Evolutionary conservation across 768 basidiomycete genomes (phyloP).

Genomic region (Pisolithus sp.): DNA sequence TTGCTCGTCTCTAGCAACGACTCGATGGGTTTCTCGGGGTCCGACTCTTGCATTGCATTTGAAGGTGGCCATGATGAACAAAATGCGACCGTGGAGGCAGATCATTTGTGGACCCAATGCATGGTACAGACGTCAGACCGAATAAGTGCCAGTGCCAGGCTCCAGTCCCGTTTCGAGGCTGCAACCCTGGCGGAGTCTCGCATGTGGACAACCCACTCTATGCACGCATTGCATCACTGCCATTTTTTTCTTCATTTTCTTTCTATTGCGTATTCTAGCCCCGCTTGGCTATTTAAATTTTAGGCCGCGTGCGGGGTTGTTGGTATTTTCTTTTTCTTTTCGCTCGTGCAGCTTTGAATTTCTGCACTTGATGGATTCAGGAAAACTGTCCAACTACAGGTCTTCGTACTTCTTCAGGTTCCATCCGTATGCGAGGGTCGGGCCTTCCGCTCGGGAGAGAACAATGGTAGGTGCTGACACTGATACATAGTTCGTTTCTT

Average conservation of each 20-base stretch:
- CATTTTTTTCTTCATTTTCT: neutral
- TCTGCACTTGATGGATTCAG: neutral
- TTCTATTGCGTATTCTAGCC: neutral
- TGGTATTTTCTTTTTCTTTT: neutral
- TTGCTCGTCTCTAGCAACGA: too few relatives aligned
- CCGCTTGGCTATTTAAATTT: neutral
- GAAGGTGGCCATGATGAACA: too few relatives aligned
- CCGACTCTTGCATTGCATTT: too few relatives aligned
- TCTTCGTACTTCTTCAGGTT: conserved; percentile 7
- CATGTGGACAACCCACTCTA: neutral
- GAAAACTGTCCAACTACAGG: conserved; percentile 5
- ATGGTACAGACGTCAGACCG: too few relatives aligned
- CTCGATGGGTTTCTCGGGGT: too few relatives aligned
- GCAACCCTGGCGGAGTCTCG: too few relatives aligned
- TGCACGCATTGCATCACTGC: neutral
- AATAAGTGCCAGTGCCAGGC: too few relatives aligned
- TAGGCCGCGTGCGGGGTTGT: neutral
- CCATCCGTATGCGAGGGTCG: conserved; percentile 9
- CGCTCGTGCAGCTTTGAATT: neutral
- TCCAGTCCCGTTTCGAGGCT: too few relatives aligned
- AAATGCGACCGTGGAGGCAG: too few relatives aligned
- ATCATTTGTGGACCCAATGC: too few relatives aligned
- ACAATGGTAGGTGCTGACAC: neutral
- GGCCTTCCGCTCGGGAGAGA: conserved; percentile 3
- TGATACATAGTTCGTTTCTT: neutral